A percentile compares a stretch with the other conserved stretches of the same genome.
Conservation (phyloP, 768 basidiomycete species). For the Vararia minispora region DNA sequence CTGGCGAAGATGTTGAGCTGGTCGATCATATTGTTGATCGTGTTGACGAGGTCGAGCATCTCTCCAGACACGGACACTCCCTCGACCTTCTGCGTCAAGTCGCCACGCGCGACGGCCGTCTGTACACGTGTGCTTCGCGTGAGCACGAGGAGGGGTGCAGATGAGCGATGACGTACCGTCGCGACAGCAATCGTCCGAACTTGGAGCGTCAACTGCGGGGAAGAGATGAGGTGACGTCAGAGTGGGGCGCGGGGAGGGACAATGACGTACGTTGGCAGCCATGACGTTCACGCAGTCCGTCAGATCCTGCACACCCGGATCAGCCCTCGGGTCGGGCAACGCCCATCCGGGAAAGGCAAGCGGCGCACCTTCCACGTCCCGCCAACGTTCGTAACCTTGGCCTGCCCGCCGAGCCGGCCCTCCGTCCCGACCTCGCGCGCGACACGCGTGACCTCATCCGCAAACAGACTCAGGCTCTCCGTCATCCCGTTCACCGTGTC, state of each 20-base stretch:
- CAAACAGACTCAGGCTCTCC: constrained; percentile 72
- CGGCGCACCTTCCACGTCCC: constrained; percentile 82
- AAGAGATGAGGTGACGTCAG: constrained; percentile 4
- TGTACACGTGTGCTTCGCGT: constrained; percentile 18
- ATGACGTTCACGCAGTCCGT: constrained; percentile 95
- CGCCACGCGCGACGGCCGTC: constrained; percentile 90
- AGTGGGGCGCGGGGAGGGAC: background rate
- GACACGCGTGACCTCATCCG: constrained; percentile 76
- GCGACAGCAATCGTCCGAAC: constrained; percentile 89
- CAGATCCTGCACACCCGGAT: constrained; percentile 41
- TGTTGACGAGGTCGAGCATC: constrained; percentile 91
- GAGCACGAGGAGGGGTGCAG: background rate
- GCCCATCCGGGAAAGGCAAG: too few relatives aligned
- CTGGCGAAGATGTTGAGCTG: constrained; percentile 59
- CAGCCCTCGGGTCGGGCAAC: too few relatives aligned
- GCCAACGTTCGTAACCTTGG: constrained; percentile 85
- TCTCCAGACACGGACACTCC: constrained; percentile 92
- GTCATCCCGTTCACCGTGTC: constrained; percentile 97
- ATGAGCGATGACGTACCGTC: constrained; percentile 42
- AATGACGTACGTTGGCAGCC: constrained; percentile 70
- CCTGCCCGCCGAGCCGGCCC: constrained; percentile 89
- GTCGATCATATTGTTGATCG: constrained; percentile 87
- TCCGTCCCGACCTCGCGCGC: constrained; percentile 97
- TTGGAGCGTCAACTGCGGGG: constrained; percentile 74
- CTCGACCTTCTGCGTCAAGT: constrained; percentile 86